Percentiles rank a stretch among this genome's conserved stretches.
These are phyloP conservation scores for Vicia faba DNA, from an alignment of 306 rosid genomes.

Conservation along the genomic window DNA sequence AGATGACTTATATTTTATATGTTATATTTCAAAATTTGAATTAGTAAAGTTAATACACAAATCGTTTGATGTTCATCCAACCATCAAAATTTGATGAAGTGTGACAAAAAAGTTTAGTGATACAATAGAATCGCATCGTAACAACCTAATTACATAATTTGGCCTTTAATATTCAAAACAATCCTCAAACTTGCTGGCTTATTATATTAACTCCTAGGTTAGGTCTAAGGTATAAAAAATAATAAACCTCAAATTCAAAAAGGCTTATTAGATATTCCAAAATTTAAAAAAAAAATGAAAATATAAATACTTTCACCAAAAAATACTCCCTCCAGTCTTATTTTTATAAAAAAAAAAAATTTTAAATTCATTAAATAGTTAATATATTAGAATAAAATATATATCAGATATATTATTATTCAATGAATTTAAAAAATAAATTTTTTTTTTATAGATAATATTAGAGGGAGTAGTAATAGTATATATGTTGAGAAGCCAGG, in stretches of 20 bases:
- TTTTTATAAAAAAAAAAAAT: too few relatives aligned
- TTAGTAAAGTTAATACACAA: background rate
- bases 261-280: constrained; percentile 34
- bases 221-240: constrained; percentile 22
- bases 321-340: too few relatives aligned
- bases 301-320: background rate
- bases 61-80: background rate
- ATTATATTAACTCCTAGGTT: background rate
- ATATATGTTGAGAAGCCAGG: constrained; percentile 40
- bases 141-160: background rate
- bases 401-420: too few relatives aligned
- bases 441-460: too few relatives aligned
- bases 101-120: background rate
- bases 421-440: too few relatives aligned
- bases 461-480: too few relatives aligned
- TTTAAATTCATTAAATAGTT: too few relatives aligned
- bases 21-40: background rate
- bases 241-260: constrained; percentile 21
- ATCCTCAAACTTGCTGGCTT: constrained; percentile 5
- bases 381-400: too few relatives aligned
- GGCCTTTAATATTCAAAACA: background rate
- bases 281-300: constrained; percentile 30
- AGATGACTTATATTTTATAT: background rate
- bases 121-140: background rate
- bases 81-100: background rate